phyloP scores from a whole-genome alignment of 164 flowering plant species.

The Aristolochia californica region DNA sequence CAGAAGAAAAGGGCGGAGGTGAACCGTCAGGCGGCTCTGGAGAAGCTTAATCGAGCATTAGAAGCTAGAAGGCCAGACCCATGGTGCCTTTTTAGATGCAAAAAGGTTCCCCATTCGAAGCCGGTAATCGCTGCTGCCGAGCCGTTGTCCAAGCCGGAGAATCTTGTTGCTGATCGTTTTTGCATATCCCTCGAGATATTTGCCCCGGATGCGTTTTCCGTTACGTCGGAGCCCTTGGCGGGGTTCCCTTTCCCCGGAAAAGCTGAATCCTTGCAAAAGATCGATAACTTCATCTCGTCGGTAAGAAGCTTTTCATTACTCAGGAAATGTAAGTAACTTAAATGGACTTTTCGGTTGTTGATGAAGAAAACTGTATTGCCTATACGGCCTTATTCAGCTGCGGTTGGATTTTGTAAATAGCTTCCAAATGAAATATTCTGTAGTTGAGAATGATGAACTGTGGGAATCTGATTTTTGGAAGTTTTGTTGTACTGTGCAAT shows the following conservation, averaged over 20 bases:
- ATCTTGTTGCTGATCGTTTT: constrained; percentile 16
- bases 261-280: constrained; percentile 34
- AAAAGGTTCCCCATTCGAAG: constrained; percentile 21
- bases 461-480: too few relatives aligned
- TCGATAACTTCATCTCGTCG: constrained; percentile 34
- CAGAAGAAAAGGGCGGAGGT: constrained; percentile 63
- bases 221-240: constrained; percentile 34
- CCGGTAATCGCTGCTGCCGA: background rate
- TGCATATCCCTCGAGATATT: constrained; percentile 64
- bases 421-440: too few relatives aligned
- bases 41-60: constrained; percentile 44
- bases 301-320: constrained; percentile 25
- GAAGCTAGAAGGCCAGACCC: constrained; percentile 9
- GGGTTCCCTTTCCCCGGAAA: constrained; percentile 56
- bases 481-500: too few relatives aligned
- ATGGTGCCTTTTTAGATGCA: constrained; percentile 55
- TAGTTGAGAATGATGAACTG: too few relatives aligned
- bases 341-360: too few relatives aligned
- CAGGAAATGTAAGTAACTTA: too few relatives aligned
- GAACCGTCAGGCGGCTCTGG: constrained; percentile 62
- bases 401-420: too few relatives aligned
- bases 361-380: too few relatives aligned
- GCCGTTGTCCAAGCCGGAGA: background rate
- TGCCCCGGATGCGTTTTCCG: constrained; percentile 69
- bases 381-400: too few relatives aligned